Percentiles rank a stretch among this genome's conserved stretches.
These are phyloP conservation scores for Malania oleifera DNA, from an alignment of 164 flowering plant genomes.

Conservation along the genomic window DNA sequence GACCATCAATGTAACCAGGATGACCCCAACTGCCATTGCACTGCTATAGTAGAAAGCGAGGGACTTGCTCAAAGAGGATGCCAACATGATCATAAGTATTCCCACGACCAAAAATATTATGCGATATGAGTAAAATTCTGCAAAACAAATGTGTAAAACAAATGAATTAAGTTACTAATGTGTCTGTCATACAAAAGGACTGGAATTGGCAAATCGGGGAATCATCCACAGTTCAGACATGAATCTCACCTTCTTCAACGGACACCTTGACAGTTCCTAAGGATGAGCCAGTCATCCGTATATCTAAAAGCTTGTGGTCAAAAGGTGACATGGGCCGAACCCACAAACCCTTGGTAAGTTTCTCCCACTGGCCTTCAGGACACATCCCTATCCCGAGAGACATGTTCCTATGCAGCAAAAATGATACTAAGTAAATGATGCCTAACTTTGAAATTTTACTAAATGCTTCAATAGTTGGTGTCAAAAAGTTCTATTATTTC, in stretches of 20 bases:
- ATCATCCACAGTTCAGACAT: background rate
- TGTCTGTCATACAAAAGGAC: background rate
- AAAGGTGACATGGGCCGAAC: constrained; percentile 74
- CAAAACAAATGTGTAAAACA: constrained; percentile 18
- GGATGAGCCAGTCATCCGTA: constrained; percentile 43
- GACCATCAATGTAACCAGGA: constrained; percentile 75
- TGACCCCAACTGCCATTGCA: constrained; percentile 78
- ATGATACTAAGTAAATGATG: background rate
- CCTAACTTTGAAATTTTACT: no score
- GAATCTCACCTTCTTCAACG: constrained; percentile 63
- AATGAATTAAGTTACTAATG: background rate
- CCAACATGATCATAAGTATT: constrained; percentile 44
- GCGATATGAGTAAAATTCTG: constrained; percentile 66
- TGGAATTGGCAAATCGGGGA: background rate
- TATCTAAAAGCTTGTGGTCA: constrained; percentile 66
- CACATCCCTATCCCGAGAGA: constrained; percentile 80
- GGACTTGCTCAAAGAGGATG: constrained; percentile 63
- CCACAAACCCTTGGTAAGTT: constrained; percentile 69
- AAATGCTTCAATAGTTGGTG: background rate
- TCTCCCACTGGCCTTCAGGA: constrained; percentile 70
- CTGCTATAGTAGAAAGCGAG: constrained; percentile 73
- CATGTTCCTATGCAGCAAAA: constrained; percentile 44
- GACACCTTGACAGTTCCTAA: constrained; percentile 46
- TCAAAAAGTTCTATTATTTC: no score
- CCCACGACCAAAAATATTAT: constrained; percentile 57